Evolutionary conservation across 805 yeast genomes (phyloP), one percentile per base, ranked within the genome.

Genomic region (Nakazawaea molendinolei): DNA sequence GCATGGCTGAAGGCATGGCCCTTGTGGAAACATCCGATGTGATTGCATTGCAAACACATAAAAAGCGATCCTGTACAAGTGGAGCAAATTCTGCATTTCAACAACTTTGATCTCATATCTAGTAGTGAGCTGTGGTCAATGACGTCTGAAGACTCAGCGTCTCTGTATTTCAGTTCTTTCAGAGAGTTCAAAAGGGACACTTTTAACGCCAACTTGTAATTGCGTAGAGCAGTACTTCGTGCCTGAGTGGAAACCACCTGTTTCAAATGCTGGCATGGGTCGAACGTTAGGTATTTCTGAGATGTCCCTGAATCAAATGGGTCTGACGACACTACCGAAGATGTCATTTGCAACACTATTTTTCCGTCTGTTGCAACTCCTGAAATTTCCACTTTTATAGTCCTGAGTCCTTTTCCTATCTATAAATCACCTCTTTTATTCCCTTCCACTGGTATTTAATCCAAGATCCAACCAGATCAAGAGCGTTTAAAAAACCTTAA

Each of bases 21-120:
- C 26, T 60, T 53, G 31, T 65, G 62, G 61, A 72, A 67, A 51
- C 94, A 84, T 2, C 90, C 90, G 37, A 79, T 74, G 50, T 74
- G 76, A 1, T 87, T 81, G 52, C 94, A 84, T 50, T 82, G 89
- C 26, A 84, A 54, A 53, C 95, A 84, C 67, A 82, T 71, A 48
- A 68, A 78, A 17, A 63, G 48, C 42, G 64, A 49, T 49, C 68
- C 63, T 45, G 66, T 53, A 30, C 51, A 51, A 18, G 60, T 47
- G 8, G 56, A 49, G 47, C 85, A 78, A 23, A 65, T 70, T 17
- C 69, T 58, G 47, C 86, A 78, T 40, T 59, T 60, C 19, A 76
- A 50, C 3, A 74, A 65, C 27, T 55, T 58, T 3, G 67, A 47
- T 46, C 70, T 68, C 35, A 70, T 51, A 22, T 54, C 59, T 31